A percentile compares a stretch with the other conserved stretches of the same genome.
phyloP scores from a whole-genome alignment of 139 green algal species.

The Closterium sp. region DNA sequence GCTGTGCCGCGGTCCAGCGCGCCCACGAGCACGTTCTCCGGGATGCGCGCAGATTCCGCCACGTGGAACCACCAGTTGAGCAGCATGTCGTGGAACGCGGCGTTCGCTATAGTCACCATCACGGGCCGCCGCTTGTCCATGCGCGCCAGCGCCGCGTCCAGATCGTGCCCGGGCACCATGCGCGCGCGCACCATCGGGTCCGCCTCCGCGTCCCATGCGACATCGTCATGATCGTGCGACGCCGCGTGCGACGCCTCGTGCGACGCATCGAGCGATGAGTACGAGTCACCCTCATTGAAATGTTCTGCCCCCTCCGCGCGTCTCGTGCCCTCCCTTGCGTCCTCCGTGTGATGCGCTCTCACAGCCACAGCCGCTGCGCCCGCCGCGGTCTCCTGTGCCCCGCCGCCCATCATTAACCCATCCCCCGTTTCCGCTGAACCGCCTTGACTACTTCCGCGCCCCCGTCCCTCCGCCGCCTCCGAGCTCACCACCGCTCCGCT shows the following conservation, averaged over 20 bases:
- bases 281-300: background rate
- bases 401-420: too few species aligned
- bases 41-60: conserved; percentile 9
- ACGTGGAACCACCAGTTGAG: conserved; percentile 50
- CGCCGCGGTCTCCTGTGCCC: too few species aligned
- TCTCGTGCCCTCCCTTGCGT: background rate
- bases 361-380: too few species aligned
- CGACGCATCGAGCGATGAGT: background rate
- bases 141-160: conserved; percentile 23
- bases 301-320: background rate
- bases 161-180: conserved; percentile 20
- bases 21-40: conserved; percentile 44
- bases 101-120: conserved; percentile 47
- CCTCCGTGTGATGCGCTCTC: background rate
- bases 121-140: conserved; percentile 19
- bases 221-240: background rate
- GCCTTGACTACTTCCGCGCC: too few species aligned
- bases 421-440: too few species aligned
- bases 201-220: background rate
- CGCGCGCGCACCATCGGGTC: conserved; percentile 18
- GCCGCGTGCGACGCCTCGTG: background rate
- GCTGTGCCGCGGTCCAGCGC: conserved; percentile 41
- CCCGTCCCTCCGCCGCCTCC: too few species aligned
- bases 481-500: too few species aligned
- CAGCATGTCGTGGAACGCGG: conserved; percentile 37